Evolutionary conservation across 228 moss, liverwort and hornwort genomes (phyloP).

Genomic region (Sphagnum fallax): DNA sequence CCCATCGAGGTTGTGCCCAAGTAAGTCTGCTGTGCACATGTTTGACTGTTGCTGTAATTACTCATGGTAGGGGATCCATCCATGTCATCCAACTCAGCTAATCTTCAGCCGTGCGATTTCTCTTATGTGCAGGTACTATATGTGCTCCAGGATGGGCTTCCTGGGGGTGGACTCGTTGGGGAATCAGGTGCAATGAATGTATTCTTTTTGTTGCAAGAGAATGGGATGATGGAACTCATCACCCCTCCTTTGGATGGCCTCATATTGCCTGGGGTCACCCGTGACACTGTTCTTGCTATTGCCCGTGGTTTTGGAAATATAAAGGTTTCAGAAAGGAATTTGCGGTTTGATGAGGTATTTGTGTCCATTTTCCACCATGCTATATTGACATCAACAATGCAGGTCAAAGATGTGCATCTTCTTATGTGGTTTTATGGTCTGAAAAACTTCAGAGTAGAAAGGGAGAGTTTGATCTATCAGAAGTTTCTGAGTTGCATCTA

Average conservation of each 20-base stretch:
- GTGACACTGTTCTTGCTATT: constrained; percentile 67
- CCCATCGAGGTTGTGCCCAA: constrained; percentile 59
- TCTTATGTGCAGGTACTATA: constrained; percentile 39
- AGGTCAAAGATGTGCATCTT: too few relatives aligned
- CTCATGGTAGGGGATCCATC: too few relatives aligned
- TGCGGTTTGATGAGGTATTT: constrained; percentile 60
- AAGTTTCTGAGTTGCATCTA: too few relatives aligned
- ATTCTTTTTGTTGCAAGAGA: constrained; percentile 63
- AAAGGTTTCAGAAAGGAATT: constrained; percentile 64
- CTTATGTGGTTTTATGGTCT: too few relatives aligned
- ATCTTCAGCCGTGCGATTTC: background rate
- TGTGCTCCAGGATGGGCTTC: constrained; percentile 60
- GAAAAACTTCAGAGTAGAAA: too few relatives aligned
- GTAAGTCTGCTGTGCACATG: constrained; percentile 20
- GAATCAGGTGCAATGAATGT: constrained; percentile 86
- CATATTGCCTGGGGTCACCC: constrained; percentile 75
- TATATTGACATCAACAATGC: too few relatives aligned
- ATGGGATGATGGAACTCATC: constrained; percentile 62
- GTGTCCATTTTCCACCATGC: background rate
- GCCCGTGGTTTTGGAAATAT: constrained; percentile 59
- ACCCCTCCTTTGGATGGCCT: constrained; percentile 70
- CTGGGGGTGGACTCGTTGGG: constrained; percentile 56
- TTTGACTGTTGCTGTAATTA: too few relatives aligned
- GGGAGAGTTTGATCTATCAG: too few relatives aligned
- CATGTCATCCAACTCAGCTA: too few relatives aligned